These are phyloP conservation scores for Kodamaea plutei DNA, from an alignment of 1,139 yeast genomes.

Conservation along the genomic window DNA sequence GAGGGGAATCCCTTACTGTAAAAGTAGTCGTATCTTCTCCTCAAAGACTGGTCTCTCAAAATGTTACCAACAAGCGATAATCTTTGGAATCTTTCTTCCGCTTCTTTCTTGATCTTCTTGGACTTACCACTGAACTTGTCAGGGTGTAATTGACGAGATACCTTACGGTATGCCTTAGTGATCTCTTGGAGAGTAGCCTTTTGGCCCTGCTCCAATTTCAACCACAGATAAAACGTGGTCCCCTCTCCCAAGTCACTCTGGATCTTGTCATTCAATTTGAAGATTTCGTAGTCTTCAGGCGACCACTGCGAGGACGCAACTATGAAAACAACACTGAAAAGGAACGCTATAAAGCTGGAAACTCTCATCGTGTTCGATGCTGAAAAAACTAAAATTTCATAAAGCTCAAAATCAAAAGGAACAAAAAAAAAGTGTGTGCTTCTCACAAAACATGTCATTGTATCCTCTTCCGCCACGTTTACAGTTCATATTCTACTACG, in stretches of 20 bases:
- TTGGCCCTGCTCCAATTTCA: conserved; percentile 47
- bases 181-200: conserved; percentile 61
- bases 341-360: conserved; percentile 6
- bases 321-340: conserved; percentile 14
- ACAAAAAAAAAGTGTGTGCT: background rate
- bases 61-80: conserved; percentile 73
- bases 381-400: too few species aligned
- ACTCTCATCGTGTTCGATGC: conserved; percentile 4
- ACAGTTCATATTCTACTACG: conserved; percentile 33
- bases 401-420: background rate
- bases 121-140: conserved; percentile 56
- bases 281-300: conserved; percentile 75
- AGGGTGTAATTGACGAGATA: conserved; percentile 75
- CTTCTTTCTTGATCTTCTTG: conserved; percentile 40
- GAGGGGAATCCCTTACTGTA: conserved; percentile 81
- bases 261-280: conserved; percentile 66
- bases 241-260: conserved; percentile 58
- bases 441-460: too few species aligned
- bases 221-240: conserved; percentile 66
- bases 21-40: conserved; percentile 82
- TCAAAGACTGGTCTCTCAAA: conserved; percentile 55
- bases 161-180: conserved; percentile 66
- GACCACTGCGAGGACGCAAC: conserved; percentile 30
- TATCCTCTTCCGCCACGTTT: conserved; percentile 34
- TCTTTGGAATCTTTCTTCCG: conserved; percentile 64